Percentiles rank a stretch among this genome's conserved stretches.
Conservation (phyloP, 345 rosid species). For the Populus alba region DNA sequence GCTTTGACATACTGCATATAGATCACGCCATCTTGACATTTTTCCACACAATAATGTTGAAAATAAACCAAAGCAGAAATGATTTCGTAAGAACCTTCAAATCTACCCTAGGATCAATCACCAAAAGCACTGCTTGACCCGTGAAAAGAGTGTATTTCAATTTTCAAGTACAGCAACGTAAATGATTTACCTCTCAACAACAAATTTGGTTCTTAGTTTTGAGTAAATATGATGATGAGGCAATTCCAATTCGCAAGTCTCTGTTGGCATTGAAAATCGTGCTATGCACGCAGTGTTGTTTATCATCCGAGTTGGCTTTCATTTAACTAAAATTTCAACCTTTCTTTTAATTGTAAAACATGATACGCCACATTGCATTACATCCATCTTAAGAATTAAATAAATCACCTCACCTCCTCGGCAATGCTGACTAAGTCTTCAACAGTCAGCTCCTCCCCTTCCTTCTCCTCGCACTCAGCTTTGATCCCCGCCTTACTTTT, state of each 20-base stretch:
- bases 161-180: too few species aligned
- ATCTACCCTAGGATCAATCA: not conserved
- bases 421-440: slow-evolving; percentile 57
- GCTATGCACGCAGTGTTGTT: not conserved
- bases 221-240: not conserved
- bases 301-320: not conserved
- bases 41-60: not conserved
- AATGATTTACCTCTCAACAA: not conserved
- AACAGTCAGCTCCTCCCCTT: slow-evolving; percentile 33
- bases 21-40: not conserved
- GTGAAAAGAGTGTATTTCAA: not conserved
- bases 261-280: not conserved
- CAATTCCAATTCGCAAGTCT: not conserved
- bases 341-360: not conserved
- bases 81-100: not conserved
- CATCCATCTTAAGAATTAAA: not conserved
- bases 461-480: not conserved
- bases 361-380: not conserved
- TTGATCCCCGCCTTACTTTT: not conserved
- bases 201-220: not conserved
- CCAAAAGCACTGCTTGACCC: not conserved
- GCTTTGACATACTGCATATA: slow-evolving; percentile 44
- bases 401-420: slow-evolving; percentile 35
- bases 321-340: not conserved
- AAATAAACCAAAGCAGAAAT: not conserved